Evolutionary conservation across 73 alveolate genomes (phyloP), one percentile per base, ranked within the genome.

Genomic region (Blepharisma stoltei): DNA sequence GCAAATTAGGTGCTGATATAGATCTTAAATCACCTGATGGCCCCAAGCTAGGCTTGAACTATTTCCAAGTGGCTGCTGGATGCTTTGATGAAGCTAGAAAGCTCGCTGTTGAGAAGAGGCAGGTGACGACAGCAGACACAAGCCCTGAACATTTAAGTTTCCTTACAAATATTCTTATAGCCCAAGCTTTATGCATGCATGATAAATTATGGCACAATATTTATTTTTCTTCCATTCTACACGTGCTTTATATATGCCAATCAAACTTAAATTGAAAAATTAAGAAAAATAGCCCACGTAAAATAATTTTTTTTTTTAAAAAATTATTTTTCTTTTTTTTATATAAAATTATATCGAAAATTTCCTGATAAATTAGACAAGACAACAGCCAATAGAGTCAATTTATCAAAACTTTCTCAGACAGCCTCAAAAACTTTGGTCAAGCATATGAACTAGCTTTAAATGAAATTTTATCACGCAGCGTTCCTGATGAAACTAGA

Each of bases 311-410:
- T n/a, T n/a, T n/a, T n/a, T n/a, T n/a, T n/a, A n/a, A n/a, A n/a
- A n/a, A n/a, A n/a, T n/a, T n/a, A n/a, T n/a, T n/a, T n/a, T n/a
- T n/a, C n/a, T n/a, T n/a, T n/a, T n/a, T n/a, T n/a, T n/a, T n/a
- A n/a, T n/a, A n/a, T n/a, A n/a, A n/a, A n/a, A n/a, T n/a, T n/a
- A n/a, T n/a, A n/a, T n/a, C n/a, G n/a, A n/a, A n/a, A n/a, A n/a
- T n/a, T n/a, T n/a, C n/a, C n/a, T n/a, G n/a, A n/a, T n/a, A 55
- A 60, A 38, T 25, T 60, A 9, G 73, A 60, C 46, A 60, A 60
- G 45, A 1, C 14, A 25, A 60, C 73, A 14, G 73, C 73, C 18
- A 60, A 60, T 18, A 60, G 5, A 60, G 73, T 18, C n/a, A 60
- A 25, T 38, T 14, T 60, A 14, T n/a, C 73, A 38, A 60, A 60